Percentiles rank a stretch among this genome's conserved stretches.
Conservation (phyloP, 495 filamentous ascomycete species). For the Xeromyces bisporus region DNA sequence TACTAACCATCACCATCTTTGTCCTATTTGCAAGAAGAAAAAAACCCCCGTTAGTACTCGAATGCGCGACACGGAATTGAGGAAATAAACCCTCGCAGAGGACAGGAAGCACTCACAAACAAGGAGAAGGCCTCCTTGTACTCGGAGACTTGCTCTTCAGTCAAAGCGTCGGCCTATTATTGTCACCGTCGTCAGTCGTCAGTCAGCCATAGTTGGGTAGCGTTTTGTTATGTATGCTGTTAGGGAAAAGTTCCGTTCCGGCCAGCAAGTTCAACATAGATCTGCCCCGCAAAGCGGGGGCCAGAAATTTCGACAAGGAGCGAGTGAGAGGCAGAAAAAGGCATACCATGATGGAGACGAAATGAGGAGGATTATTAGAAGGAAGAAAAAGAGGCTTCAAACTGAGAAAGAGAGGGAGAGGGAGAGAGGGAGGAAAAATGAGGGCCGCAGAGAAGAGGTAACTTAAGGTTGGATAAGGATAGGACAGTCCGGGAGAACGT, state of each 20-base stretch:
- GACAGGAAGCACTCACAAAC: conserved; percentile 57
- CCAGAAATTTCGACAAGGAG: conserved; percentile 1
- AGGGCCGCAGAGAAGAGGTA: conserved; percentile 1
- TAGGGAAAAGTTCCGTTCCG: too few species aligned
- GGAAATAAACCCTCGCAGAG: conserved; percentile 3
- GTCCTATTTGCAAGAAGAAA: conserved; percentile 45
- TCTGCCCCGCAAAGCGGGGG: conserved; percentile 28
- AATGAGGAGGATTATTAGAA: conserved; percentile 1
- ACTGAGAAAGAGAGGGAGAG: conserved; percentile 12
- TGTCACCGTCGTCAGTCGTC: too few species aligned
- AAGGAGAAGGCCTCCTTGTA: conserved; percentile 99
- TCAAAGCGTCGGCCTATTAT: conserved; percentile 71
- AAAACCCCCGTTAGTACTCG: conserved; percentile 1
- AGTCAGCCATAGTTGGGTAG: too few species aligned
- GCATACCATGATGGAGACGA: conserved; percentile 20
- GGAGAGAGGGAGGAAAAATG: conserved; percentile 7
- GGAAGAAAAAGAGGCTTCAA: conserved; percentile 5
- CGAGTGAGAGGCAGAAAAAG: neutral
- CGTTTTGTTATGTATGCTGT: too few species aligned
- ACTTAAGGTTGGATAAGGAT: too few species aligned
- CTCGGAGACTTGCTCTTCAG: conserved; percentile 98
- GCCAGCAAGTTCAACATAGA: conserved; percentile 8
- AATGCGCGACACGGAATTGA: conserved; percentile 4
- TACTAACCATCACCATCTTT: conserved; percentile 99
- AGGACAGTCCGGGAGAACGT: too few species aligned